Evolutionary conservation across 768 basidiomycete genomes (phyloP), one percentile per base, ranked within the genome.

Genomic region (Pisolithus microcarpus): DNA sequence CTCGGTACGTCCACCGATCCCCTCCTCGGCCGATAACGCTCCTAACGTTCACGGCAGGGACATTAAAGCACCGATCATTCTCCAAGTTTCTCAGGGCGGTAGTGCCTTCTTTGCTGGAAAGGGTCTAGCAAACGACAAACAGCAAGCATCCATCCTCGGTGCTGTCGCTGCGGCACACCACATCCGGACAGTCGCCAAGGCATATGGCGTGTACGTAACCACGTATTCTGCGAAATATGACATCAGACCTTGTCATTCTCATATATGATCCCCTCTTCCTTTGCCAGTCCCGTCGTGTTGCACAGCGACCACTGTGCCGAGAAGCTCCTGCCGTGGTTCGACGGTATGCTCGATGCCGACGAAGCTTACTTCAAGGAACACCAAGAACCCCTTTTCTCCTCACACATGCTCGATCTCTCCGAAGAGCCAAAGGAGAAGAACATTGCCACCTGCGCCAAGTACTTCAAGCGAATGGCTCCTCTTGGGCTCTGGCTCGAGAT

Each of bases 231-330:
- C 30, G 30, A 30, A 30, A 30, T 28, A 10, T 2, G 8, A 30
- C 21, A 31, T 43, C 5, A 38, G n/a, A 46, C 16, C 21, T 23
- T 23, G 21, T 23, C 21, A 18, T 19, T 38, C 49, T 52, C 21
- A 23, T 23, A 1, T 23, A 23, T 23, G 43, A 36, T 37, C 36
- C 45, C 55, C 2, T 36, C 38, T 31, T 15, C 9, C 49, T 18
- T 55, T 2, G 8, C 19, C 57, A 93, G 91, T 55, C 96, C 96
- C 62, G 96, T 99, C 64, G 80, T 99, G 51, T 76, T 99, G 62
- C 95, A 99, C 84, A 87, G 90, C 54, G 96, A 99, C 71, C 96
- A 99, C 76, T 99, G 96, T 66, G 96, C 96, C 13, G 75, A 95
- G 62, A 98, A 99, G 72, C 89, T 98, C 57, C 82, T 99, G 50